phyloP scores from a whole-genome alignment of 345 rosid genomes.

The Ailanthus altissimus region DNA sequence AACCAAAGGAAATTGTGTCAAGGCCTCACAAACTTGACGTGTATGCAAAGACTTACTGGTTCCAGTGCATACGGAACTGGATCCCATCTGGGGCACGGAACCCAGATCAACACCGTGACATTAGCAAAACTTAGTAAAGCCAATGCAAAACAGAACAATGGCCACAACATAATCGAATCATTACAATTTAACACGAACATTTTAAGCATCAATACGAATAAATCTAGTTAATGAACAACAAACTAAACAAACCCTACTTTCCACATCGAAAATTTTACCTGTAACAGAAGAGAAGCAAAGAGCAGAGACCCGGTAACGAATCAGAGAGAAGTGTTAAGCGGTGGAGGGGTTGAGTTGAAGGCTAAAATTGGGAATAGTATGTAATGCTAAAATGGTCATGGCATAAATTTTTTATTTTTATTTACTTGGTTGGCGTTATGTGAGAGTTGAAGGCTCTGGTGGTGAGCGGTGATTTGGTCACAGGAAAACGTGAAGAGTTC shows the following conservation, averaged over 20 bases:
- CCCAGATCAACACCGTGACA: background rate
- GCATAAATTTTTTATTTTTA: background rate
- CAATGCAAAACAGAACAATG: background rate
- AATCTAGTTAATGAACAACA: background rate
- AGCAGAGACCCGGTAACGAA: background rate
- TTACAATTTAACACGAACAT: background rate
- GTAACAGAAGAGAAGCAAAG: slow-evolving; percentile 11
- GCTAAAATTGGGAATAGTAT: background rate
- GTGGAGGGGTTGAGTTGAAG: background rate
- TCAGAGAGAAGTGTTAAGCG: background rate
- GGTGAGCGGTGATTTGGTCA: background rate
- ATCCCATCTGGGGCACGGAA: background rate
- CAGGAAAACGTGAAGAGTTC: background rate
- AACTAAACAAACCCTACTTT: background rate
- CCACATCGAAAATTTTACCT: background rate
- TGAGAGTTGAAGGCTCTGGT: background rate
- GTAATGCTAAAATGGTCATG: background rate
- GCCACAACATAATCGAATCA: background rate
- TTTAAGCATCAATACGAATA: background rate
- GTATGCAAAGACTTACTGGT: background rate
- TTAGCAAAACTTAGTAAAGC: background rate
- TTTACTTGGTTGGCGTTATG: background rate
- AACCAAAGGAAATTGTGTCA: background rate
- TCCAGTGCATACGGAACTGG: background rate
- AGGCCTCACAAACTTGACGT: background rate